Conservation (phyloP, 768 basidiomycete species). For the Boletus rubroflammeus region DNA sequence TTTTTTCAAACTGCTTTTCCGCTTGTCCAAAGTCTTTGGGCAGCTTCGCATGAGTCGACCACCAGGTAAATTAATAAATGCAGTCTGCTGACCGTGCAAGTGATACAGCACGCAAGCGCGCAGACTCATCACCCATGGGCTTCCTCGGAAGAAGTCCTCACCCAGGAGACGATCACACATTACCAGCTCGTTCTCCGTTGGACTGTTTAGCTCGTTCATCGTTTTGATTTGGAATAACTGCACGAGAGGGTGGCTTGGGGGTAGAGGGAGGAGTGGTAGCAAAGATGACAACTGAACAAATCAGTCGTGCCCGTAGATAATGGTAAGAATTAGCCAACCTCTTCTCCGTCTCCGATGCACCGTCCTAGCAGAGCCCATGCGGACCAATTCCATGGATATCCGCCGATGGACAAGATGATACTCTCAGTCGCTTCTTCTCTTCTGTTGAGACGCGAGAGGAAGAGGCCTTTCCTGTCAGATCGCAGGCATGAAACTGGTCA, state of each 20-base stretch:
- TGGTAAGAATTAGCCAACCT: conserved; percentile 46
- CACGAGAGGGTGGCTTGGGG: conserved; percentile 51
- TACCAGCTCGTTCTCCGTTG: conserved; percentile 79
- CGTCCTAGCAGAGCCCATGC: conserved; percentile 81
- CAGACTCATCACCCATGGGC: conserved; percentile 82
- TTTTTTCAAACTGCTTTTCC: conserved; percentile 78
- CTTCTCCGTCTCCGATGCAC: conserved; percentile 79
- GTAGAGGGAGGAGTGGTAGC: conserved; percentile 43
- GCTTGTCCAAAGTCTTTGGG: conserved; percentile 81
- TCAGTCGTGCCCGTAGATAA: conserved; percentile 7
- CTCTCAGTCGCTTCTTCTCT: conserved; percentile 85
- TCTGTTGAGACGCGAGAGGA: conserved; percentile 73
- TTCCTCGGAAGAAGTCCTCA: conserved; percentile 72
- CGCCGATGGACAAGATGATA: conserved; percentile 68
- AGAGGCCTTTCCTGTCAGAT: conserved; percentile 67
- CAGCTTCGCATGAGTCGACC: conserved; percentile 5
- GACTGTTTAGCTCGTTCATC: conserved; percentile 84
- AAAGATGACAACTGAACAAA: conserved; percentile 40
- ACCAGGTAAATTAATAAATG: not conserved
- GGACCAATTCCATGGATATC: conserved; percentile 93
- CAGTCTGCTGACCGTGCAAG: conserved; percentile 64
- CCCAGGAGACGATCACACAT: conserved; percentile 76
- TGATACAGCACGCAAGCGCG: conserved; percentile 87
- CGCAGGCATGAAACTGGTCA: not conserved
- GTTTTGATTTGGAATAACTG: conserved; percentile 85